Percentiles rank a stretch among this genome's conserved stretches.
phyloP scores from a whole-genome alignment of 75 land plant species.

The Adiantum capillusveneris region DNA sequence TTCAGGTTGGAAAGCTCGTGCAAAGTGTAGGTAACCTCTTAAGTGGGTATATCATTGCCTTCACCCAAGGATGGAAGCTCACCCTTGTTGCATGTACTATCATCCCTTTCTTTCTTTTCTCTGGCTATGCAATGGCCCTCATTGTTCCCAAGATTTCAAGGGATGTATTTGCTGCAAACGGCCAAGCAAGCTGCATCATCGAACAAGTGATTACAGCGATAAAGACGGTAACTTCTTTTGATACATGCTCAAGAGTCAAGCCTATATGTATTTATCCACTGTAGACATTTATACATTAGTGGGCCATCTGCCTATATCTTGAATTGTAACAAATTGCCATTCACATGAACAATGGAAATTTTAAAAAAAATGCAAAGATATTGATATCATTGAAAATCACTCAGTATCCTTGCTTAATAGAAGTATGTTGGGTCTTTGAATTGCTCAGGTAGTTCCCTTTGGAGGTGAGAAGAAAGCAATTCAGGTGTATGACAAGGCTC shows the following conservation, averaged over 20 bases:
- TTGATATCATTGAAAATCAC: no score
- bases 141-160: slow-evolving; percentile 5
- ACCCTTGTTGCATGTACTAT: slow-evolving; percentile 18
- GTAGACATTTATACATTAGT: no score
- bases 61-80: slow-evolving; percentile 21
- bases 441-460: slow-evolving; percentile 14
- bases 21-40: slow-evolving; percentile 33
- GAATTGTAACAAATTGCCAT: no score
- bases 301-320: no score
- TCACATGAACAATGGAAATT: no score
- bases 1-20: slow-evolving; percentile 53
- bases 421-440: slow-evolving; percentile 6
- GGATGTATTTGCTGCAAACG: slow-evolving; percentile 1
- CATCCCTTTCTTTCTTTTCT: slow-evolving; percentile 15
- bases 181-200: slow-evolving; percentile 16
- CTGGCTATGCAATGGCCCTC: slow-evolving; percentile 14
- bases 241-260: no score
- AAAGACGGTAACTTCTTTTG: slow-evolving; percentile 24
- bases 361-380: no score
- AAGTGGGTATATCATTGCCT: slow-evolving; percentile 14
- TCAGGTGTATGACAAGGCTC: slow-evolving; percentile 13
- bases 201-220: slow-evolving; percentile 23
- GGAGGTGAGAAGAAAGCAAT: slow-evolving; percentile 15
- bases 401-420: slow-evolving; percentile 1
- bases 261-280: no score